phyloP scores from a whole-genome alignment of 495 filamentous ascomycete genomes.

The Penicillium turbatum region DNA sequence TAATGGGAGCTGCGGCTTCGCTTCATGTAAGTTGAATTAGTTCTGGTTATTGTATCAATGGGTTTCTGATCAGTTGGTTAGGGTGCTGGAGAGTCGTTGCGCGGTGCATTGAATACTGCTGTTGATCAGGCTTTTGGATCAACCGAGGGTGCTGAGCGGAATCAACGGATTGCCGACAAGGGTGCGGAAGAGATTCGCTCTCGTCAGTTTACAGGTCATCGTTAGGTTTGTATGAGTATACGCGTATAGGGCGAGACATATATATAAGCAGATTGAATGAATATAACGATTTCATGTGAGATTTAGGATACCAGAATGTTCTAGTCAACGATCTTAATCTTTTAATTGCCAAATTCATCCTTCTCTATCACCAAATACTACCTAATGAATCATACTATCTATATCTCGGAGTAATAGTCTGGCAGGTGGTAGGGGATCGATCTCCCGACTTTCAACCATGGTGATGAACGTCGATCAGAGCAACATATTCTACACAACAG shows the following conservation, averaged over 20 bases:
- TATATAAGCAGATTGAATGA: not conserved
- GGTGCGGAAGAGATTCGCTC: slow-evolving; percentile 37
- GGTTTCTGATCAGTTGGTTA: slow-evolving; percentile 6
- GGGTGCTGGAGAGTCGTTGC: slow-evolving; percentile 44
- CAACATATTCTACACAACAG: no score
- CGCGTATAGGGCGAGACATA: not conserved
- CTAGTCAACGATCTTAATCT: no score
- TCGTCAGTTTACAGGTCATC: not conserved
- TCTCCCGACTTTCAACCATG: no score
- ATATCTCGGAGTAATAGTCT: no score
- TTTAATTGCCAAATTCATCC: no score
- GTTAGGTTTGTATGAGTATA: not conserved
- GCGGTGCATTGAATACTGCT: slow-evolving; percentile 35
- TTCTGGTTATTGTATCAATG: not conserved
- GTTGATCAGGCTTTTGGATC: slow-evolving; percentile 41
- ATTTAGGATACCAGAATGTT: not conserved
- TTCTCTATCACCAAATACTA: no score
- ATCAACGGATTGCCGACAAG: slow-evolving; percentile 33
- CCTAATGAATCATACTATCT: no score
- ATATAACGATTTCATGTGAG: not conserved
- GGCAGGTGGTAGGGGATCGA: no score
- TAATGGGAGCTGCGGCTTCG: slow-evolving; percentile 27
- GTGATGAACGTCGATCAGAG: no score
- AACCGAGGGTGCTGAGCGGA: slow-evolving; percentile 32
- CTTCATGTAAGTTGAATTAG: slow-evolving; percentile 33